phyloP scores from a whole-genome alignment of 495 filamentous ascomycete species.

The Penicillium psychrofluorescens region DNA sequence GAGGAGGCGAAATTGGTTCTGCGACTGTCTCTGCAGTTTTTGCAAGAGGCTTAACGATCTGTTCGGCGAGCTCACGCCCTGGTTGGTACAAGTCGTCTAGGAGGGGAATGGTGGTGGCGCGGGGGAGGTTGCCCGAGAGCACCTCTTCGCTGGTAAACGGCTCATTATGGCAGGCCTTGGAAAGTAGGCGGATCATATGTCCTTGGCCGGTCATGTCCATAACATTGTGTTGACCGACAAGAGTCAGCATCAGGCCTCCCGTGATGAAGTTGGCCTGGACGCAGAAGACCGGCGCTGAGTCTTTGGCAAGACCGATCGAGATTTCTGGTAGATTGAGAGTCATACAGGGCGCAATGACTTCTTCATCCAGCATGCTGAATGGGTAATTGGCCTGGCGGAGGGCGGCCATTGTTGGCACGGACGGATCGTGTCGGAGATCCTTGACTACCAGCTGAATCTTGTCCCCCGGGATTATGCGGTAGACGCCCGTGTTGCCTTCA shows the following conservation, averaged over 20 bases:
- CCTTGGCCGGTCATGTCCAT: constrained; percentile 51
- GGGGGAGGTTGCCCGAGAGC: constrained; percentile 33
- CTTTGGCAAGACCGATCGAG: constrained; percentile 7
- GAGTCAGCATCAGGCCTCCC: constrained; percentile 41
- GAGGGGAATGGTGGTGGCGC: constrained; percentile 33
- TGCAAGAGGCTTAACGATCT: constrained; percentile 17
- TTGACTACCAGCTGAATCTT: constrained; percentile 35
- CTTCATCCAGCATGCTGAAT: constrained; percentile 47
- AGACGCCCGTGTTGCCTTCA: constrained; percentile 28
- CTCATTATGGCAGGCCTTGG: constrained; percentile 44
- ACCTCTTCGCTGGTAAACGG: constrained; percentile 39
- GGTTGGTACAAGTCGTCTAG: constrained; percentile 26
- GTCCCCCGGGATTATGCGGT: constrained; percentile 30
- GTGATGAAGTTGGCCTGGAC: constrained; percentile 47
- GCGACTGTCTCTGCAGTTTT: background rate
- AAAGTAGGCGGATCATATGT: constrained; percentile 40
- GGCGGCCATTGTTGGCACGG: constrained; percentile 30
- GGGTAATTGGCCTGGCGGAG: constrained; percentile 38
- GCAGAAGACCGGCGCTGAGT: constrained; percentile 35
- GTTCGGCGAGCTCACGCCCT: constrained; percentile 22
- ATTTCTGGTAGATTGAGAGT: constrained; percentile 27
- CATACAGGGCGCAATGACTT: constrained; percentile 35
- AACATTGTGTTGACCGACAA: constrained; percentile 39
- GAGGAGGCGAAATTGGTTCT: constrained; percentile 8
- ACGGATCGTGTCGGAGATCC: constrained; percentile 28